Conservation (phyloP, 192 early-diverging fungal genomes). For the Backusella liffmaniae region DNA sequence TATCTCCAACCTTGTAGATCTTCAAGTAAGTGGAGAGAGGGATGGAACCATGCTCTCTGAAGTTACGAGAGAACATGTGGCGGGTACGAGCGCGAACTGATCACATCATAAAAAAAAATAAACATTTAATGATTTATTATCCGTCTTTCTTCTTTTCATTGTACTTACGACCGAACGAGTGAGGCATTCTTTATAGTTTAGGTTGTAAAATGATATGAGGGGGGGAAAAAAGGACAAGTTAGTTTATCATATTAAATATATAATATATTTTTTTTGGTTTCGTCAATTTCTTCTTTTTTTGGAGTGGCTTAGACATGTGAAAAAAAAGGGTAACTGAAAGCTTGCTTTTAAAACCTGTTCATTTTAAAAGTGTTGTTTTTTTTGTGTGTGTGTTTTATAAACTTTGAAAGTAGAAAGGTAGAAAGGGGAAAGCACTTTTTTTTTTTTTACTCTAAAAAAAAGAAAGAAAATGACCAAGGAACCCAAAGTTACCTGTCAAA, state of each 20-base stretch:
- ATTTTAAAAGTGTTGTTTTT: not conserved
- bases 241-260: not conserved
- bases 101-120: not conserved
- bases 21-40: constrained; percentile 96
- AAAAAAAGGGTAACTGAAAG: constrained; percentile 11
- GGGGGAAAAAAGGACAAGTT: not conserved
- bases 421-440: not conserved
- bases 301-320: constrained; percentile 8
- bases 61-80: constrained; percentile 96
- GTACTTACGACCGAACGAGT: constrained; percentile 38
- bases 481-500: constrained; percentile 12
- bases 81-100: constrained; percentile 92
- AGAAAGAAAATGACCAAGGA: not conserved
- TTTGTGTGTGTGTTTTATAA: not conserved
- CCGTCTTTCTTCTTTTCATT: not conserved
- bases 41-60: constrained; percentile 93
- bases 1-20: constrained; percentile 98
- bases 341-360: not conserved
- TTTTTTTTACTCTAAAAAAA: not conserved
- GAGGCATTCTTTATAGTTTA: constrained; percentile 27
- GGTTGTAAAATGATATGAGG: not conserved
- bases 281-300: not conserved
- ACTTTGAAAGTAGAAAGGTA: not conserved
- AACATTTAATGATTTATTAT: not conserved
- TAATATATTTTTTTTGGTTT: not conserved